A percentile compares a stretch with the other conserved stretches of the same genome.
These are phyloP conservation scores for Panicum miliaceum DNA, from an alignment of 176 grass and related monocot genomes.

Conservation along the genomic window DNA sequence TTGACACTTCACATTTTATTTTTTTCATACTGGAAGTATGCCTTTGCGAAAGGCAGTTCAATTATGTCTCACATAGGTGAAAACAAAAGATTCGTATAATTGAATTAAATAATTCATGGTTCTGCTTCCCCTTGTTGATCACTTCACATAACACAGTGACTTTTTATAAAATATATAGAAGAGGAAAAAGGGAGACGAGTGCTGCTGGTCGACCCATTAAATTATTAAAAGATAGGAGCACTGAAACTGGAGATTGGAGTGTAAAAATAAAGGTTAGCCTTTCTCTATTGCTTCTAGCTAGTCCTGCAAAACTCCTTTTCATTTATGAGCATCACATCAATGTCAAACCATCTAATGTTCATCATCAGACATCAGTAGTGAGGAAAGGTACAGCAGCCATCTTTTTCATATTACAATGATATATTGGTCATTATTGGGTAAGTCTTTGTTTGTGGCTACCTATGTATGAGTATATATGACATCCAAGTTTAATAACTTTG, in stretches of 20 bases:
- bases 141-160: not conserved
- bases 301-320: slow-evolving; percentile 17
- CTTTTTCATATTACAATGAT: not conserved
- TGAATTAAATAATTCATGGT: not conserved
- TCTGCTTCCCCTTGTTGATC: not conserved
- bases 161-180: not conserved
- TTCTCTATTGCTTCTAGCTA: slow-evolving; percentile 31
- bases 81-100: slow-evolving; percentile 13
- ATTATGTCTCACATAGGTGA: not conserved
- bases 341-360: slow-evolving; percentile 22
- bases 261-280: slow-evolving; percentile 20
- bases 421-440: not conserved
- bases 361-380: not conserved
- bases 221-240: slow-evolving; percentile 41
- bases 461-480: slow-evolving; percentile 8
- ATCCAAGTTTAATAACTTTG: slow-evolving; percentile 10
- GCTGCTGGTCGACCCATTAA: slow-evolving; percentile 10
- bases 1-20: not conserved
- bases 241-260: slow-evolving; percentile 19
- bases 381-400: slow-evolving; percentile 34
- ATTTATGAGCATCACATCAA: slow-evolving; percentile 26
- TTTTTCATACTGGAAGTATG: not conserved
- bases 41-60: not conserved
- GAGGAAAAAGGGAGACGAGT: not conserved
- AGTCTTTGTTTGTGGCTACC: slow-evolving; percentile 33